These are phyloP conservation scores for Adansonia madagascariensis DNA, from an alignment of 441 rosid species.

Conservation along the genomic window DNA sequence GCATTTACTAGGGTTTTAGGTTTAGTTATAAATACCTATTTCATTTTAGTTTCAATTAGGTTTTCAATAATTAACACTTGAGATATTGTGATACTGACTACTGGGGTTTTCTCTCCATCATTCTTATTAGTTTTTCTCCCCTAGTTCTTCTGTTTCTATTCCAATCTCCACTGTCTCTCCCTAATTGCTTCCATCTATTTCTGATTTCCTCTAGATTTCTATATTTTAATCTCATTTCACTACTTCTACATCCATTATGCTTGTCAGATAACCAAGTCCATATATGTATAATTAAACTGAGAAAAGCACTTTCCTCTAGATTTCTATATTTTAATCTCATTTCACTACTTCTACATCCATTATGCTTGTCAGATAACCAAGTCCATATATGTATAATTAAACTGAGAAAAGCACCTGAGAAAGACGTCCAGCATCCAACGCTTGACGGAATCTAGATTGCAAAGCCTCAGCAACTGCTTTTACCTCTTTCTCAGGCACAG, in stretches of 20 bases:
- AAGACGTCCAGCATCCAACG: conserved; percentile 90
- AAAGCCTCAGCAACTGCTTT: conserved; percentile 83
- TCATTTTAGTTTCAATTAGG: background rate
- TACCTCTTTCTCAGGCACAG: conserved; percentile 95
- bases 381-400: conserved; percentile 9
- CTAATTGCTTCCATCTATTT: background rate
- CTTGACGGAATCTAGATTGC: conserved; percentile 77
- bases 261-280: conserved; percentile 14
- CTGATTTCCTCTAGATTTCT: conserved; percentile 15
- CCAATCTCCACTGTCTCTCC: background rate
- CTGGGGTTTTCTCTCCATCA: background rate
- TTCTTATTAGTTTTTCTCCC: background rate
- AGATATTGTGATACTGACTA: background rate
- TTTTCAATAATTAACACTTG: background rate
- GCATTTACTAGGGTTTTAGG: background rate
- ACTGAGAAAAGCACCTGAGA: conserved; percentile 63
- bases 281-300: conserved; percentile 5
- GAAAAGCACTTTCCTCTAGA: conserved; percentile 37
- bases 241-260: background rate
- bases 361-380: conserved; percentile 14
- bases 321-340: background rate
- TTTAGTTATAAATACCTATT: conserved; percentile 11
- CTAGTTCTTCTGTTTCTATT: conserved; percentile 1
- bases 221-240: background rate
- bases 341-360: background rate